Evolutionary conservation across 768 basidiomycete genomes (phyloP).

Genomic region (Auricularia heimuer): DNA sequence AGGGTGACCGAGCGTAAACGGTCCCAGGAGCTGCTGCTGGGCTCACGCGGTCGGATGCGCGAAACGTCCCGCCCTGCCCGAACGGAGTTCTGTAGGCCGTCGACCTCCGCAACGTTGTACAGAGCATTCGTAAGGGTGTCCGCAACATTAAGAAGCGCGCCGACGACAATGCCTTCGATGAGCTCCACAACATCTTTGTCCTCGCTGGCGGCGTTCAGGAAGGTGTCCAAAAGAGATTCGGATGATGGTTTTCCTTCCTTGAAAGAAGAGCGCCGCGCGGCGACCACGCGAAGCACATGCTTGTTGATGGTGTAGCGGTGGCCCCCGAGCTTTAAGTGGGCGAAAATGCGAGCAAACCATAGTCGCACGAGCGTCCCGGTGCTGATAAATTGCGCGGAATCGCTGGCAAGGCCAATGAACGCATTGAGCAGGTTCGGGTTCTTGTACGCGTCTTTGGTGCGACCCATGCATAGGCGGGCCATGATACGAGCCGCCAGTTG

Average conservation of each 20-base stretch:
- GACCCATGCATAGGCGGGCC: background rate
- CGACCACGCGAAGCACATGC: background rate
- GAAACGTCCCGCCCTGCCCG: background rate
- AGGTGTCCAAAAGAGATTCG: background rate
- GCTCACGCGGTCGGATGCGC: background rate
- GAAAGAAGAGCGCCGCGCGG: background rate
- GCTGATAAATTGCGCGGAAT: background rate
- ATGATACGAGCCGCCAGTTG: background rate
- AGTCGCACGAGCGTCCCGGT: background rate
- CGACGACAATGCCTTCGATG: background rate
- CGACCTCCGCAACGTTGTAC: background rate
- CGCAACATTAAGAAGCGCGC: background rate
- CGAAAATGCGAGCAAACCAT: background rate
- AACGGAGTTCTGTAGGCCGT: background rate
- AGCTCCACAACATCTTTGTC: background rate
- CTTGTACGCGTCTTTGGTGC: background rate
- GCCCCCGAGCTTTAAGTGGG: background rate
- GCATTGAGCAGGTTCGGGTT: background rate
- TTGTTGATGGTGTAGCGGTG: background rate
- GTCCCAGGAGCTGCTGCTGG: background rate
- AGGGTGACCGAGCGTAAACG: background rate
- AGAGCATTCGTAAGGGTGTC: background rate
- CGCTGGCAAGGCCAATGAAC: background rate
- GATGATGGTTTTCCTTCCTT: background rate
- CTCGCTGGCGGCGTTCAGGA: background rate